Conservation (phyloP, 495 filamentous ascomycete genomes). For the Staphylotrichum longicolle region DNA sequence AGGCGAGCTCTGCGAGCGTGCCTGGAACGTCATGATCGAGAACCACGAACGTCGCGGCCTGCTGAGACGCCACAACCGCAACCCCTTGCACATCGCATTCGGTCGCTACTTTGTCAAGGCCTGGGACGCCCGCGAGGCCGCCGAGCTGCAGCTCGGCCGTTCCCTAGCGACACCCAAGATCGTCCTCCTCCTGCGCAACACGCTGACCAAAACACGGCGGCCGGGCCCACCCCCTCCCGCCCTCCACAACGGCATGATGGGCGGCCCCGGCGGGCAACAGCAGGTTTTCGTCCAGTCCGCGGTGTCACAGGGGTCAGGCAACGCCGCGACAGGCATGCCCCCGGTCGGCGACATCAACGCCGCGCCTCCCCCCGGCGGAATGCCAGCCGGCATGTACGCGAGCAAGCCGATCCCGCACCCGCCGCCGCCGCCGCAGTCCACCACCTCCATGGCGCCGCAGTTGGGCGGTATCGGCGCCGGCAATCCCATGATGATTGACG, state of each 20-base stretch:
- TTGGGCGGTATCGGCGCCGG: constrained; percentile 12
- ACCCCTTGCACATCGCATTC: constrained; percentile 52
- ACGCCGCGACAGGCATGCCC: neutral
- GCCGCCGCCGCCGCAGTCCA: constrained; percentile 8
- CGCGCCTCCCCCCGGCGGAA: neutral
- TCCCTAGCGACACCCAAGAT: constrained; percentile 41
- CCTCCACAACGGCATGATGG: neutral
- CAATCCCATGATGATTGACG: constrained; percentile 28
- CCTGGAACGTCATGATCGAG: constrained; percentile 50
- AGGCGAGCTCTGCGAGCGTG: constrained; percentile 51
- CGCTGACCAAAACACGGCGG: constrained; percentile 24
- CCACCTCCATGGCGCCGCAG: constrained; percentile 12
- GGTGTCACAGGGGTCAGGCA: neutral
- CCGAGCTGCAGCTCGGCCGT: constrained; percentile 43
- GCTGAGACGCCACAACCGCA: constrained; percentile 42
- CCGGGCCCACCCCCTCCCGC: constrained; percentile 13
- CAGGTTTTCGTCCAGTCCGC: neutral
- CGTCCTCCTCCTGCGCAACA: constrained; percentile 42
- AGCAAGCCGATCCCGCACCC: constrained; percentile 13
- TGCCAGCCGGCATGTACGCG: constrained; percentile 20
- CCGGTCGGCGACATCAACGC: too few relatives aligned
- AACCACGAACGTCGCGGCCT: constrained; percentile 47
- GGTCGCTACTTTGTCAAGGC: constrained; percentile 51
- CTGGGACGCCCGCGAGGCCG: constrained; percentile 51
- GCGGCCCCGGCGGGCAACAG: neutral